Conservation (phyloP, 768 basidiomycete species). For the Tulasnella sp. region DNA sequence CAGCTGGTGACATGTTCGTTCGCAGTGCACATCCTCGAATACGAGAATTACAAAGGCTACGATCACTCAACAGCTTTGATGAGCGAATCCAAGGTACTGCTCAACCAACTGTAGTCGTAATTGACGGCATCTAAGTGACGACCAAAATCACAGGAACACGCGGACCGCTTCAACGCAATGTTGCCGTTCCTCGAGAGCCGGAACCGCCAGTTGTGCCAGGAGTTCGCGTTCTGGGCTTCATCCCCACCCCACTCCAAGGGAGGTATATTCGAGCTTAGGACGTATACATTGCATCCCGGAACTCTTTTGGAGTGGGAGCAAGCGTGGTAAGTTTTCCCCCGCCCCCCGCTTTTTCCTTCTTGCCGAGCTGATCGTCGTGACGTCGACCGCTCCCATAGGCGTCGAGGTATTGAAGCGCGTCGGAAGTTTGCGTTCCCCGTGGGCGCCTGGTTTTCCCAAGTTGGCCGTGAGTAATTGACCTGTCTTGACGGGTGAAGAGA, state of each 20-base stretch:
- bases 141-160: slow-evolving; percentile 42
- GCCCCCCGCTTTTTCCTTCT: not conserved
- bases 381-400: slow-evolving; percentile 43
- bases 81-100: slow-evolving; percentile 51
- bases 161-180: slow-evolving; percentile 60
- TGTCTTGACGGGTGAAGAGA: not conserved
- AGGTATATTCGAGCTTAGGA: slow-evolving; percentile 88
- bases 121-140: not conserved
- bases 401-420: slow-evolving; percentile 89
- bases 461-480: slow-evolving; percentile 42
- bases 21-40: slow-evolving; percentile 72
- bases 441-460: slow-evolving; percentile 88
- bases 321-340: slow-evolving; percentile 53
- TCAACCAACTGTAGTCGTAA: not conserved
- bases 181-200: slow-evolving; percentile 69
- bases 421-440: slow-evolving; percentile 76
- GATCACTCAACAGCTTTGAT: slow-evolving; percentile 67
- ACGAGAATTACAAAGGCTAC: slow-evolving; percentile 85
- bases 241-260: slow-evolving; percentile 79
- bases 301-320: slow-evolving; percentile 91
- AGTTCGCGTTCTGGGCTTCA: slow-evolving; percentile 93
- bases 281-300: slow-evolving; percentile 76
- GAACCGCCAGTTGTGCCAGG: slow-evolving; percentile 72
- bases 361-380: not conserved
- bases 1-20: not conserved